Evolutionary conservation across 768 basidiomycete species (phyloP), one percentile per base, ranked within the genome.

Genomic region (Leccinum longicurvipes): DNA sequence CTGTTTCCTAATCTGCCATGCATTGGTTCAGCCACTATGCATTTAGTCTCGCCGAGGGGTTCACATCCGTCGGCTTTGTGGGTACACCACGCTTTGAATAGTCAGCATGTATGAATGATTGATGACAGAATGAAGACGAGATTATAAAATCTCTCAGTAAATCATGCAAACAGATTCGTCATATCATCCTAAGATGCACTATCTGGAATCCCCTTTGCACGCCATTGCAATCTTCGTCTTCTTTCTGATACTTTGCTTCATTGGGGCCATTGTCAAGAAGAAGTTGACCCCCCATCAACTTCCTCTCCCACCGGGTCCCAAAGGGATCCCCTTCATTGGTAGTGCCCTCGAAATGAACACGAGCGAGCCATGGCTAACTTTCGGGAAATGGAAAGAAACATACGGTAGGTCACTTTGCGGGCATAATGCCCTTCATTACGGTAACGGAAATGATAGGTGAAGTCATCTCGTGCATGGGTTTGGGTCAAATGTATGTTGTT

Each of bases 331-430:
- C 4, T 25, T 67, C 17, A 45, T 72, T 34, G 71, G 72, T 11
- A 67, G 56, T 28, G 56, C 62, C 24, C 54, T 65, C 45, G 58
- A 66, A 41, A 59, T 72, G 23, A 66, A 68, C 25, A 59, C 56
- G 19, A 32, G 36, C 9, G 57, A 60, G 15, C 70, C 71, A 11
- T 74, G 72, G 73, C 19, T 72, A 47, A 67, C 69, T 0, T 74
- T 67, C 28, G 29, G 45, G 23, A 63, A 69, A 24, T 74, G 73
- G 73, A 63, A 62, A 32, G 57, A 62, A 47, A 19, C 36, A 23
- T 71, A 72, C 29, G 73, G 73, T 74, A 45, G 6, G 69, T 58
- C 36, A 44, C 36, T 7, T 23, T 47, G n/a, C 19, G 29, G 15
- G 4, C 14, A 31, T 9, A 9, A n/a, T 46, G 6, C 25, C 17